Evolutionary conservation across 1,284 basidiomycete genomes (phyloP).

Genomic region (Cutaneotrichosporon arboriforme): DNA sequence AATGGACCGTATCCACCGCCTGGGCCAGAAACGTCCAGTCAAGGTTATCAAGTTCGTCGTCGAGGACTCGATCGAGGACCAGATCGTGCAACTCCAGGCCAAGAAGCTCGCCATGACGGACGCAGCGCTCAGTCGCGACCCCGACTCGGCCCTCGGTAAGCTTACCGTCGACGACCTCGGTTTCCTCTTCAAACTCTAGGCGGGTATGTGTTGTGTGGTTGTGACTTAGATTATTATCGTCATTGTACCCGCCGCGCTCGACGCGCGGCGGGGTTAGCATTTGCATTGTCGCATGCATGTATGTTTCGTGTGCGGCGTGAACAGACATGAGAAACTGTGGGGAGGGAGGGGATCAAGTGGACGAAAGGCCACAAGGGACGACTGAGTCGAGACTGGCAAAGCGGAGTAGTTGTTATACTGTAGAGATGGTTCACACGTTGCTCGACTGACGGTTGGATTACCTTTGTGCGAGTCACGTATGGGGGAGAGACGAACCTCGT

Average conservation of each 20-base stretch:
- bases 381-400: too few species aligned
- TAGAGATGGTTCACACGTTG: too few species aligned
- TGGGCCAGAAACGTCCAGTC: conserved; percentile 87
- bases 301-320: too few species aligned
- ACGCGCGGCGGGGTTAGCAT: too few species aligned
- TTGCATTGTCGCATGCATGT: too few species aligned
- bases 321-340: too few species aligned
- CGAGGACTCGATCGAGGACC: conserved; percentile 93
- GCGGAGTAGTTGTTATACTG: too few species aligned
- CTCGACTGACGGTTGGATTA: too few species aligned
- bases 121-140: conserved; percentile 31
- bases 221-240: background rate
- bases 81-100: conserved; percentile 73
- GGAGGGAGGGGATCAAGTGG: too few species aligned
- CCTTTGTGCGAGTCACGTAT: too few species aligned
- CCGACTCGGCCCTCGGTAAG: conserved; percentile 67
- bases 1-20: conserved; percentile 79
- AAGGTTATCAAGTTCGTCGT: conserved; percentile 89
- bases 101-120: conserved; percentile 49
- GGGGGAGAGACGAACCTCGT: too few species aligned
- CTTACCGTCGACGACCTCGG: conserved; percentile 77
- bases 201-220: background rate
- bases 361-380: too few species aligned
- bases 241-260: background rate
- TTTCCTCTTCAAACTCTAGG: conserved; percentile 65